Conservation (phyloP, 1,284 basidiomycete genomes). For the Cerioporus squamosus region DNA sequence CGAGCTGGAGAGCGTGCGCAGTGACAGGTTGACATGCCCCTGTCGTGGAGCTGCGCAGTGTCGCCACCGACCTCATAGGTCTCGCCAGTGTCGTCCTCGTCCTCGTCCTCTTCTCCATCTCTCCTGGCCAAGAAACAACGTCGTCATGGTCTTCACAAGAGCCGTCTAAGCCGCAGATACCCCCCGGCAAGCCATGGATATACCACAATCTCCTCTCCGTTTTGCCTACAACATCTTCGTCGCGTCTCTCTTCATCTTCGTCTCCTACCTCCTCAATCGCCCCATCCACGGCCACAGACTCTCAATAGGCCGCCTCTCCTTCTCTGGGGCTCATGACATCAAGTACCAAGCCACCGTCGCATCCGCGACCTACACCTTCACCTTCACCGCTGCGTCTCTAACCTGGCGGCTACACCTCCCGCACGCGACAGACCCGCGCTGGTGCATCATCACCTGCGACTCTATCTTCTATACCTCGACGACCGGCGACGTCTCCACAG, state of each 20-base stretch:
- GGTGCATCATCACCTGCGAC: slow-evolving; percentile 35
- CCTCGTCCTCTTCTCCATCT: too few species aligned
- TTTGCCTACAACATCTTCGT: slow-evolving; percentile 2
- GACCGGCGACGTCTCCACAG: slow-evolving; percentile 38
- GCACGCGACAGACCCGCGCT: slow-evolving; percentile 34
- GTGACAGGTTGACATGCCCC: not conserved
- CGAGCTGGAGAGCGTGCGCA: too few species aligned
- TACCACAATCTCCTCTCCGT: slow-evolving; percentile 1
- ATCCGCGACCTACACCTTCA: slow-evolving; percentile 25
- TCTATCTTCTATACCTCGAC: slow-evolving; percentile 39
- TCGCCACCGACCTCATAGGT: not conserved
- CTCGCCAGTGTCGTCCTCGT: too few species aligned
- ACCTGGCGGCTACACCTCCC: slow-evolving; percentile 39
- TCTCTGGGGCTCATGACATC: slow-evolving; percentile 21
- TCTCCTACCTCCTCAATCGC: slow-evolving; percentile 23
- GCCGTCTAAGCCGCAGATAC: not conserved
- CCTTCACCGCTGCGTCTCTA: slow-evolving; percentile 19
- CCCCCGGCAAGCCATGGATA: not conserved
- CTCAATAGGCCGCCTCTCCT: slow-evolving; percentile 23
- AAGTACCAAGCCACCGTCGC: slow-evolving; percentile 24
- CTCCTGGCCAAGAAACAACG: too few species aligned
- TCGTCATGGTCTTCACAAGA: slow-evolving; percentile 22
- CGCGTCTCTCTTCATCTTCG: slow-evolving; percentile 8
- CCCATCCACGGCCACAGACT: slow-evolving; percentile 23
- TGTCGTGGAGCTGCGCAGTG: too few species aligned